These are phyloP conservation scores for Syncephalastrum sp. DNA, from an alignment of 371 early-diverging fungal genomes.

Conservation along the genomic window DNA sequence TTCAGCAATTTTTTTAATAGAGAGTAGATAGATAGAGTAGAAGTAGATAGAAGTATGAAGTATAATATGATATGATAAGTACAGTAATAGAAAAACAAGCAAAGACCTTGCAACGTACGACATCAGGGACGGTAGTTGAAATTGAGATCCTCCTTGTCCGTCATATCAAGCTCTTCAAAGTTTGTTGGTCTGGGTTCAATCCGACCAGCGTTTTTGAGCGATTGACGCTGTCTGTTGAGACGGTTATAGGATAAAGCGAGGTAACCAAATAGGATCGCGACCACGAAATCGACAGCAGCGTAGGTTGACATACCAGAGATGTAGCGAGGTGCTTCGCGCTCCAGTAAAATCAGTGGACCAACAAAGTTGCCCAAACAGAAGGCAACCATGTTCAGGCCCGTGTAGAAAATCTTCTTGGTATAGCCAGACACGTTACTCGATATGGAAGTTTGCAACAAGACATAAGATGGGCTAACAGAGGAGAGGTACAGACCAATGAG, in stretches of 20 bases:
- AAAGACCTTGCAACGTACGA: no score
- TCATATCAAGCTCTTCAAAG: conserved; percentile 21
- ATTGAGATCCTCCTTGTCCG: conserved; percentile 14
- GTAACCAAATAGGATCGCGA: conserved; percentile 11
- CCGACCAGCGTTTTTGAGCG: conserved; percentile 8
- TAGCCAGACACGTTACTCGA: conserved; percentile 17
- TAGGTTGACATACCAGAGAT: conserved; percentile 14
- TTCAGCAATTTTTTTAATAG: no score
- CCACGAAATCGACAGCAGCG: conserved; percentile 18
- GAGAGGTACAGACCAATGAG: conserved; percentile 26
- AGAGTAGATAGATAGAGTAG: no score
- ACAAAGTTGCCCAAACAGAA: conserved; percentile 29
- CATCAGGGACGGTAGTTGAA: conserved; percentile 12
- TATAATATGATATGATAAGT: no score
- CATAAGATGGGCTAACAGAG: conserved; percentile 12
- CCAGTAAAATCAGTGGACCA: conserved; percentile 30
- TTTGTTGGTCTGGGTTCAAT: conserved; percentile 8
- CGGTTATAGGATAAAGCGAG: background rate
- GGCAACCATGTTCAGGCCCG: conserved; percentile 19
- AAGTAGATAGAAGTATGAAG: no score
- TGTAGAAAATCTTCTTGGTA: conserved; percentile 23
- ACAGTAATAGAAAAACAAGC: background rate
- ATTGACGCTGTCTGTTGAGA: background rate
- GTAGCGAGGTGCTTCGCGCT: conserved; percentile 6
- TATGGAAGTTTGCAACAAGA: conserved; percentile 18